phyloP scores from a whole-genome alignment of 306 rosid genomes.

The barrel medic (Medicago truncatula) region MtrunA17r5.0-ANR NC_053048.1:31612501-31613000 shows the following conservation, averaged over 20 bases:
- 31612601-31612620: background rate
- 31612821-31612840: background rate
- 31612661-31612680: background rate
- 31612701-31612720: background rate
- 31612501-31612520: slow-evolving; percentile 60
- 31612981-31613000: too few relatives aligned
- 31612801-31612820: background rate
- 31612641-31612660: background rate
- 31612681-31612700: background rate
- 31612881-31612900: too few relatives aligned
- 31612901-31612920: too few relatives aligned
- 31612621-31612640: background rate
- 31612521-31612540: slow-evolving; percentile 49
- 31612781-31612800: background rate
- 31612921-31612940: too few relatives aligned
- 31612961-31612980: too few relatives aligned
- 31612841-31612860: too few relatives aligned
- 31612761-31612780: too few relatives aligned
- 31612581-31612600: slow-evolving; percentile 39
- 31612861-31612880: too few relatives aligned
- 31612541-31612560: slow-evolving; percentile 60
- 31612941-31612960: too few relatives aligned
- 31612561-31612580: slow-evolving; percentile 58
- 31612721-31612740: too few relatives aligned
- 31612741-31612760: too few relatives aligned